Evolutionary conservation across 768 basidiomycete genomes (phyloP).

Genomic region (Hypsizygus marmoreus): DNA sequence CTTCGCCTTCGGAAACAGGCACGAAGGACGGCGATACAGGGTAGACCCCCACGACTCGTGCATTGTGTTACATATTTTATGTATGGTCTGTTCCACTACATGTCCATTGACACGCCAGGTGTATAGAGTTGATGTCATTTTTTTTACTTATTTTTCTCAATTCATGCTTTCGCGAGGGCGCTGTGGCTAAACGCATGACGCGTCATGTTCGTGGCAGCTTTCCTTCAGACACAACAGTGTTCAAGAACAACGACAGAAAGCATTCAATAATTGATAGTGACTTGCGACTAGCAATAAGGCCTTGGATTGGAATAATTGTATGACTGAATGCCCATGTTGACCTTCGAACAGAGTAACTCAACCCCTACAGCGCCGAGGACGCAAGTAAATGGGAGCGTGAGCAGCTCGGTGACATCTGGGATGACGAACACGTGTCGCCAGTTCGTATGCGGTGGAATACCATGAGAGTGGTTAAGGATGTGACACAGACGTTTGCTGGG

Average conservation of each 20-base stretch:
- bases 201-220: conserved; percentile 23
- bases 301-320: no score
- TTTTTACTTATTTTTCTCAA: conserved; percentile 4
- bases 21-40: conserved; percentile 78
- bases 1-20: conserved; percentile 60
- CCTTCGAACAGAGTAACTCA: no score
- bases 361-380: no score
- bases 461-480: neutral
- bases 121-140: conserved; percentile 13
- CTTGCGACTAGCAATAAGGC: no score
- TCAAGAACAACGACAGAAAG: conserved; percentile 33
- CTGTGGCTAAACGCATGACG: conserved; percentile 25
- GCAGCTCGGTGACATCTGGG: no score
- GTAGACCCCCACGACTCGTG: conserved; percentile 30
- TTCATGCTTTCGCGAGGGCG: neutral
- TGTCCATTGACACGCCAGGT: conserved; percentile 5
- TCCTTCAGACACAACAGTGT: conserved; percentile 26
- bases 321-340: no score
- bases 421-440: neutral
- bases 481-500: neutral
- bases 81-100: neutral
- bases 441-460: neutral
- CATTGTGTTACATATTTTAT: conserved; percentile 8
- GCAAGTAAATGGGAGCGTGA: no score
- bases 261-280: conserved; percentile 18